Evolutionary conservation across 441 rosid genomes (phyloP).

Genomic region (Corymbia calophylla): DNA sequence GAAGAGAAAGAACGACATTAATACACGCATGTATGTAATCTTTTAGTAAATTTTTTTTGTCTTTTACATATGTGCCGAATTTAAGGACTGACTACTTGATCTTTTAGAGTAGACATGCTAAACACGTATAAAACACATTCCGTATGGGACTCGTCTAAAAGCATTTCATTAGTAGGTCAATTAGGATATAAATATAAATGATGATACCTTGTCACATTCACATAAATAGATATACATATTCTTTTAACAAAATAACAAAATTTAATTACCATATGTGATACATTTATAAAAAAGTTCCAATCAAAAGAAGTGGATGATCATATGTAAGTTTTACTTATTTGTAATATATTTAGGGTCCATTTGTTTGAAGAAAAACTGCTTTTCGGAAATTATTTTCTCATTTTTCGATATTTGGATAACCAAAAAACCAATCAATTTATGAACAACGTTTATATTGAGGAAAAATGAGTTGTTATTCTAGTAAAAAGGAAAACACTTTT

Average conservation of each 20-base stretch:
- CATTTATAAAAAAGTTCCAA: not conserved
- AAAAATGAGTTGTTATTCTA: not conserved
- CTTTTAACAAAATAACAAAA: not conserved
- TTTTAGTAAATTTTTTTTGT: not conserved
- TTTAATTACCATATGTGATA: not conserved
- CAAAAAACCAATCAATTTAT: not conserved
- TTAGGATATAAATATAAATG: not conserved
- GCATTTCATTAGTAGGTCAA: not conserved
- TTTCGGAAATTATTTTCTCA: not conserved
- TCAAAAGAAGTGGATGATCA: not conserved
- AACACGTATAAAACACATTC: not conserved
- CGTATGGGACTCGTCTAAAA: not conserved
- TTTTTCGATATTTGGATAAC: not conserved
- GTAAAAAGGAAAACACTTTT: fast-evolving
- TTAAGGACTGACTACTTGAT: not conserved
- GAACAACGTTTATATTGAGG: not conserved
- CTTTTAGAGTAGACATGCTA: not conserved
- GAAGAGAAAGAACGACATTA: not conserved
- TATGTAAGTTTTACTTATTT: not conserved
- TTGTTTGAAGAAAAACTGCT: not conserved
- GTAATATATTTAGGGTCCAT: not conserved
- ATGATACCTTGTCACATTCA: not conserved
- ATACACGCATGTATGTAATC: not conserved
- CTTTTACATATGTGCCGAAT: not conserved
- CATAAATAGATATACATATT: not conserved